Conservation (phyloP, 2,329 filamentous ascomycete species). For the Pseudocercospora macadamiae region DNA sequence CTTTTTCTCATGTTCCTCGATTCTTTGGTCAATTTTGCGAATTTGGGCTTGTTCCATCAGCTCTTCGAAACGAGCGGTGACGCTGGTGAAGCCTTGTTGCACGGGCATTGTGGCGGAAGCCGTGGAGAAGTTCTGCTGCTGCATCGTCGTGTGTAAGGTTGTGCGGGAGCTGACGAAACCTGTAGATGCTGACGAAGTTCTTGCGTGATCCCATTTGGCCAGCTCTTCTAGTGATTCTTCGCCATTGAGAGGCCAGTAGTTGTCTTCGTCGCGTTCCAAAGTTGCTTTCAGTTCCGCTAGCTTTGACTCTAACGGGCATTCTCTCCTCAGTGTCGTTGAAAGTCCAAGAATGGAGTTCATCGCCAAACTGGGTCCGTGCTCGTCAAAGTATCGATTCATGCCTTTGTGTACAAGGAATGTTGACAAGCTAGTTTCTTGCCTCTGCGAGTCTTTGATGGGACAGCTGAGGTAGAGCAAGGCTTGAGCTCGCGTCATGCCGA, state of each 20-base stretch:
- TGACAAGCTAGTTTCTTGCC: conserved; percentile 67
- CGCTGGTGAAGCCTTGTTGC: conserved; percentile 42
- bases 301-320: conserved; percentile 58
- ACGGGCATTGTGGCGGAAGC: conserved; percentile 31
- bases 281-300: conserved; percentile 54
- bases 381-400: conserved; percentile 58
- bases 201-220: conserved; percentile 43
- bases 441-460: conserved; percentile 67
- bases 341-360: conserved; percentile 65
- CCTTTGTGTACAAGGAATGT: conserved; percentile 66
- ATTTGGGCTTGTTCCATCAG: conserved; percentile 41
- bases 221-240: conserved; percentile 44
- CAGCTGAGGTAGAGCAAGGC: conserved; percentile 83
- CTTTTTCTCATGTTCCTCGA: conserved; percentile 25
- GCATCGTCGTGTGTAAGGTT: conserved; percentile 30
- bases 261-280: conserved; percentile 66
- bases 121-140: conserved; percentile 33
- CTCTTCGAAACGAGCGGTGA: conserved; percentile 43
- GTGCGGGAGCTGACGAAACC: conserved; percentile 24
- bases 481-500: conserved; percentile 94
- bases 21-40: conserved; percentile 34
- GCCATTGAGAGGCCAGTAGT: conserved; percentile 68
- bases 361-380: conserved; percentile 71
- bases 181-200: conserved; percentile 1
- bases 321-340: conserved; percentile 70